phyloP scores from a whole-genome alignment of 192 early-diverging fungal species.

The Pilaira anomala region DNA sequence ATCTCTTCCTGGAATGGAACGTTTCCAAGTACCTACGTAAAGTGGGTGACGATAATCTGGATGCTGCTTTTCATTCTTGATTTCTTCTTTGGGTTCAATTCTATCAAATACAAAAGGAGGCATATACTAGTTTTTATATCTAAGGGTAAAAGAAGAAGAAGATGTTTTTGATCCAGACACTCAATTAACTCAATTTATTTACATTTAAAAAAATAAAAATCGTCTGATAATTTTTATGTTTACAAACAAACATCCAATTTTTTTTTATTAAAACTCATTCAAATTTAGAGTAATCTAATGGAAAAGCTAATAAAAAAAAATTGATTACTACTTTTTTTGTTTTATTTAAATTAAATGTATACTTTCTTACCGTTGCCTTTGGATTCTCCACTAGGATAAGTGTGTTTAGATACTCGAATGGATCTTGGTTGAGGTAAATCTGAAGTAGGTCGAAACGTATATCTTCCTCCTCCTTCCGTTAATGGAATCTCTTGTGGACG shows the following conservation, averaged over 20 bases:
- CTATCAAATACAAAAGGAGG: conserved; percentile 25
- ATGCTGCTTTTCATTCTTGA: not conserved
- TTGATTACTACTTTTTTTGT: not conserved
- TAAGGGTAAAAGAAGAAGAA: not conserved
- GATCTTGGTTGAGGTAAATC: conserved; percentile 18
- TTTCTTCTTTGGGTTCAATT: not conserved
- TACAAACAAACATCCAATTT: not conserved
- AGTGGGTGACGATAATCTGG: conserved; percentile 71
- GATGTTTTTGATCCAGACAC: not conserved
- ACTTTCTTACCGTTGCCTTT: conserved; percentile 28
- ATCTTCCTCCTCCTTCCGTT: conserved; percentile 28
- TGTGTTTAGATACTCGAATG: not conserved
- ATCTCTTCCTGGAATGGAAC: conserved; percentile 69
- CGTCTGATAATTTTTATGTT: too few relatives aligned
- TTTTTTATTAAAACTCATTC: not conserved
- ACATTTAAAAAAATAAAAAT: too few relatives aligned
- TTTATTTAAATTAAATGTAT: not conserved
- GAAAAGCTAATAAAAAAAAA: conserved; percentile 11
- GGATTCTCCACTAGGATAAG: conserved; percentile 27
- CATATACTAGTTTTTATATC: conserved; percentile 2
- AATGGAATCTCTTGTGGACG: conserved; percentile 1
- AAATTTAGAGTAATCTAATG: conserved; percentile 13
- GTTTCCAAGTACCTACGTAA: conserved; percentile 79
- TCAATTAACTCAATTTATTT: too few relatives aligned
- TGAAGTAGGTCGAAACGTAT: conserved; percentile 23